Percentiles rank a stretch among this genome's conserved stretches.
Conservation (phyloP, 176 grass and related monocot genomes). For the Oryza meyeriana region DNA sequence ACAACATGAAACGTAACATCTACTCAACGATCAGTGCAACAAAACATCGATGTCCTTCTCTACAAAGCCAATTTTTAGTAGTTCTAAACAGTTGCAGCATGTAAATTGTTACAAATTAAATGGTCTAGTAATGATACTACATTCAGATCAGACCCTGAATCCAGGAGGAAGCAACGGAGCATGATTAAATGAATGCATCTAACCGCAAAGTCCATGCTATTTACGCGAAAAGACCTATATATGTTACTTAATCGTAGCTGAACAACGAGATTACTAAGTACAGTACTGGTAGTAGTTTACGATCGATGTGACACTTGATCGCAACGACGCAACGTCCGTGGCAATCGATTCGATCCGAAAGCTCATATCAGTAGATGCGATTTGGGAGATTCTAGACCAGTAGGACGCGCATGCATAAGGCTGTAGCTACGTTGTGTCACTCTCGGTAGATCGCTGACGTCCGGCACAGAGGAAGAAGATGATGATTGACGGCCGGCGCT, state of each 20-base stretch:
- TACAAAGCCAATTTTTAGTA: background rate
- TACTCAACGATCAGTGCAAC: background rate
- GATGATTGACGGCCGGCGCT: background rate
- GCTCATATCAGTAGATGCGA: background rate
- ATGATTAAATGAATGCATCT: background rate
- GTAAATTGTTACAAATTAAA: background rate
- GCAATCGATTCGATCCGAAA: background rate
- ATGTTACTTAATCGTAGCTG: background rate
- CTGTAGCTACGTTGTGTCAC: background rate
- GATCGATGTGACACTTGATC: background rate
- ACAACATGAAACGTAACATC: background rate
- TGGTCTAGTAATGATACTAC: background rate
- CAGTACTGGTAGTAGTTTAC: background rate
- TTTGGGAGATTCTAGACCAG: background rate
- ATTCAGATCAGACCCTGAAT: background rate
- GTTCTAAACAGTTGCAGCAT: background rate
- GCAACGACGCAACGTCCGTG: background rate
- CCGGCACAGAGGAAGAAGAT: background rate
- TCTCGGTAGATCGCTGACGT: background rate
- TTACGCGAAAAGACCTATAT: background rate
- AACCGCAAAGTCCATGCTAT: background rate
- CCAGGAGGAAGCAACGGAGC: background rate
- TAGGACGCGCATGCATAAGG: background rate
- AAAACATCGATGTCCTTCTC: background rate
- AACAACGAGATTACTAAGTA: background rate